These are phyloP conservation scores for Podospora tetraspora DNA, from an alignment of 495 filamentous ascomycete species.

Conservation along the genomic window DNA sequence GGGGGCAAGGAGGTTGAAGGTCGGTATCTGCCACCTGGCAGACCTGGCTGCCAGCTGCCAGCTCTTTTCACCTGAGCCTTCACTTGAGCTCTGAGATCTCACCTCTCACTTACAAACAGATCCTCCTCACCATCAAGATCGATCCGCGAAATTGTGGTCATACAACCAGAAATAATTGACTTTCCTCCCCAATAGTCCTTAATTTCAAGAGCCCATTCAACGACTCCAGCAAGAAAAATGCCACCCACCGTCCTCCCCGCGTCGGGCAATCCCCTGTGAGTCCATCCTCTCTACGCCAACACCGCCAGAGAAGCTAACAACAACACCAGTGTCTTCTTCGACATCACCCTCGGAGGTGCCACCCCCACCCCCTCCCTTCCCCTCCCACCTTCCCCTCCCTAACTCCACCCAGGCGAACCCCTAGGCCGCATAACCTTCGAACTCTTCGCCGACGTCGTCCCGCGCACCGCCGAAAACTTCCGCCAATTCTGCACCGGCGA, in stretches of 20 bases:
- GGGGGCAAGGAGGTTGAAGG: not conserved
- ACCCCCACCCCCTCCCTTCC: not conserved
- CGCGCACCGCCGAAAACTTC: slow-evolving; percentile 93
- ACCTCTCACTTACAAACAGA: not conserved
- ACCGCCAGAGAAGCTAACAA: not conserved
- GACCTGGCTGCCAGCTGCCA: not conserved
- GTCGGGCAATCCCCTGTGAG: slow-evolving; percentile 52
- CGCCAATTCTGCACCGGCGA: slow-evolving; percentile 96
- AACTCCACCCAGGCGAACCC: slow-evolving; percentile 60
- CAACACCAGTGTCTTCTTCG: slow-evolving; percentile 71
- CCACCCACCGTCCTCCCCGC: slow-evolving; percentile 48
- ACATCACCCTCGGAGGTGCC: slow-evolving; percentile 82
- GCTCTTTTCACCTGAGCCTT: not conserved
- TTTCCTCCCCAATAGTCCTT: not conserved
- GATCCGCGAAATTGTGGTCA: not conserved
- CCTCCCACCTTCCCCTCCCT: not conserved
- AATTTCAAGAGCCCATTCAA: not conserved
- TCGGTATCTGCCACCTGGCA: not conserved
- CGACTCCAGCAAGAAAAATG: slow-evolving; percentile 26
- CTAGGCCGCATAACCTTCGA: slow-evolving; percentile 92
- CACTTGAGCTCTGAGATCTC: not conserved
- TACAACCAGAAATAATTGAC: not conserved
- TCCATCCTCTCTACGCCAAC: slow-evolving; percentile 7
- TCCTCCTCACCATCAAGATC: not conserved
- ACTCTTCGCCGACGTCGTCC: slow-evolving; percentile 78